phyloP scores from a whole-genome alignment of 495 filamentous ascomycete species.

The Penicillium ochrochloron region DNA sequence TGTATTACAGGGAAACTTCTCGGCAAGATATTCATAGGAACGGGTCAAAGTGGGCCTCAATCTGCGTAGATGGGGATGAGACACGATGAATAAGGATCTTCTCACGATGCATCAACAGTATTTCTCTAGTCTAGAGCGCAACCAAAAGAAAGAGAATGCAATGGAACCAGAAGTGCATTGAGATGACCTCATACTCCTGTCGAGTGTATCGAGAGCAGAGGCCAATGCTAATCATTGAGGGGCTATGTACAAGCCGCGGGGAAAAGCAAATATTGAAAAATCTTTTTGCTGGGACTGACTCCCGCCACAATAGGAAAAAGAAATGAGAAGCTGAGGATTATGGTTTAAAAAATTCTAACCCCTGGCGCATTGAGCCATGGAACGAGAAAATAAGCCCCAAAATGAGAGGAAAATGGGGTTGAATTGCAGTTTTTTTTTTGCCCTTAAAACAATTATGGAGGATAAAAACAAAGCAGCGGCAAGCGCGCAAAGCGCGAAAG shows the following conservation, averaged over 20 bases:
- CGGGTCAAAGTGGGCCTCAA: not conserved
- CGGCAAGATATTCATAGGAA: not conserved
- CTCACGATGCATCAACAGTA: not conserved
- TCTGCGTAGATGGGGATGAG: not conserved
- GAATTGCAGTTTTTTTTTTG: not conserved
- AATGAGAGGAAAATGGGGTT: not conserved
- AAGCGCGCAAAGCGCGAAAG: constrained; percentile 52
- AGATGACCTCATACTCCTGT: constrained; percentile 14
- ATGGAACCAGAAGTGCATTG: not conserved
- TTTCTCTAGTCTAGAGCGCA: not conserved
- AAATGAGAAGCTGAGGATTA: constrained; percentile 17
- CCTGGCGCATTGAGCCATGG: not conserved
- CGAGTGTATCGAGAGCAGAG: not conserved
- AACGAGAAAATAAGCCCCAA: not conserved
- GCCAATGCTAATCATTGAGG: constrained; percentile 4
- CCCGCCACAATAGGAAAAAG: constrained; percentile 12
- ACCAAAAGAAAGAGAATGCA: not conserved
- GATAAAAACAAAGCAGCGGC: constrained; percentile 34
- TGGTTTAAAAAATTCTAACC: not conserved
- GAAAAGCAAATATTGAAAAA: constrained; percentile 18
- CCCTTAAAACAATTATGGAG: not conserved
- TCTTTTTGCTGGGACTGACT: constrained; percentile 8
- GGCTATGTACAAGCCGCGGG: constrained; percentile 7
- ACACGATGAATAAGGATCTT: not conserved
- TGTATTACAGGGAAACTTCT: not conserved